Evolutionary conservation across 257 asterid genomes (phyloP).

Genomic region (Anisodus acutangulus): DNA sequence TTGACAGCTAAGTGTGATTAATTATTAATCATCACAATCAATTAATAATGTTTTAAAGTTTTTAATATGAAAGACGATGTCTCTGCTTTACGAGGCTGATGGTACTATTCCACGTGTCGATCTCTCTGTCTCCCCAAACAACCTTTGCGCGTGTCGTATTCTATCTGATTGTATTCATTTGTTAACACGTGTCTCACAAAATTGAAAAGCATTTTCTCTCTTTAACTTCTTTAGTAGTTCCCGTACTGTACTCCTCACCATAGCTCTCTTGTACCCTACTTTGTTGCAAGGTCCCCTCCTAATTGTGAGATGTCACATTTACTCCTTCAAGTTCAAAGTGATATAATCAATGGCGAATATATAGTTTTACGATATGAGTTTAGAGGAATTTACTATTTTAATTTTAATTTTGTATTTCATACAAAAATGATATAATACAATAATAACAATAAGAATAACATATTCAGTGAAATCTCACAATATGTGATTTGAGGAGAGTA

Average conservation of each 20-base stretch:
- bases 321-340: background rate
- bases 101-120: constrained; percentile 38
- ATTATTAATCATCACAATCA: background rate
- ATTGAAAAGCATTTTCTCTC: background rate
- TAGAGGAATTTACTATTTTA: background rate
- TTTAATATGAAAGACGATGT: constrained; percentile 18
- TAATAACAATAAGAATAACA: too few species aligned
- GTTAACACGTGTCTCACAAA: constrained; percentile 34
- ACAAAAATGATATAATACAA: too few species aligned
- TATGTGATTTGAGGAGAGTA: too few species aligned
- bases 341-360: too few species aligned
- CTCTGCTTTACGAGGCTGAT: constrained; percentile 44
- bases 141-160: constrained; percentile 33
- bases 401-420: too few species aligned
- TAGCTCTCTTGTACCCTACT: background rate
- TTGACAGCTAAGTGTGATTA: constrained; percentile 37
- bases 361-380: background rate
- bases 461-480: too few species aligned
- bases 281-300: background rate
- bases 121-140: background rate
- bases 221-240: background rate
- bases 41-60: background rate
- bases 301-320: background rate
- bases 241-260: background rate
- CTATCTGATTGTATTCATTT: background rate